These are phyloP conservation scores for Priceomyces medius DNA, from an alignment of 805 yeast species.

Conservation along the genomic window DNA sequence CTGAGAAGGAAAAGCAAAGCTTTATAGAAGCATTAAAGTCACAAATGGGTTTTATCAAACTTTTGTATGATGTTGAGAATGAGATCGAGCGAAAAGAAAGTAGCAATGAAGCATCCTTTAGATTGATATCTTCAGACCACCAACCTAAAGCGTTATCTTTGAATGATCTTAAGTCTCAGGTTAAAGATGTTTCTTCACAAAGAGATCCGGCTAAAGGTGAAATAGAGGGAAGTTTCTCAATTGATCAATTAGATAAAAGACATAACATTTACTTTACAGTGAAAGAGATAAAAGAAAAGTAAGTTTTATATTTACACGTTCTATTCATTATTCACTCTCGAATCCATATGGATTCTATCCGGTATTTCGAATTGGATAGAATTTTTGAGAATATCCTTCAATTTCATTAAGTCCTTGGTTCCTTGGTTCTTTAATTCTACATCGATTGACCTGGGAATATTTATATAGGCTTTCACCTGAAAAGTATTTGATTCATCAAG, in stretches of 20 bases:
- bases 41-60: constrained; percentile 37
- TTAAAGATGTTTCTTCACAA: constrained; percentile 12
- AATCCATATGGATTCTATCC: constrained; percentile 78
- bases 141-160: constrained; percentile 25
- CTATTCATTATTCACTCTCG: constrained; percentile 46
- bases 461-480: constrained; percentile 65
- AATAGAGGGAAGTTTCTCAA: constrained; percentile 12
- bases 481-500: constrained; percentile 56
- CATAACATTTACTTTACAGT: constrained; percentile 13
- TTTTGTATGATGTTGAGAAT: constrained; percentile 24
- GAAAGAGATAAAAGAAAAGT: not conserved
- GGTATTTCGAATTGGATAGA: constrained; percentile 70
- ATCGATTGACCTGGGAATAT: constrained; percentile 71
- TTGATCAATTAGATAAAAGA: constrained; percentile 10
- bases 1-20: constrained; percentile 17
- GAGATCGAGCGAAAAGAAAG: constrained; percentile 8
- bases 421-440: constrained; percentile 68
- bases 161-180: constrained; percentile 13
- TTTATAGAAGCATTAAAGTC: constrained; percentile 27
- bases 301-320: constrained; percentile 1
- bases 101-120: constrained; percentile 26
- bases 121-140: constrained; percentile 37
- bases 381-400: constrained; percentile 68
- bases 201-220: constrained; percentile 24
- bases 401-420: constrained; percentile 55